Conservation (phyloP, 805 yeast species). For the Saturnispora quitensis region DNA sequence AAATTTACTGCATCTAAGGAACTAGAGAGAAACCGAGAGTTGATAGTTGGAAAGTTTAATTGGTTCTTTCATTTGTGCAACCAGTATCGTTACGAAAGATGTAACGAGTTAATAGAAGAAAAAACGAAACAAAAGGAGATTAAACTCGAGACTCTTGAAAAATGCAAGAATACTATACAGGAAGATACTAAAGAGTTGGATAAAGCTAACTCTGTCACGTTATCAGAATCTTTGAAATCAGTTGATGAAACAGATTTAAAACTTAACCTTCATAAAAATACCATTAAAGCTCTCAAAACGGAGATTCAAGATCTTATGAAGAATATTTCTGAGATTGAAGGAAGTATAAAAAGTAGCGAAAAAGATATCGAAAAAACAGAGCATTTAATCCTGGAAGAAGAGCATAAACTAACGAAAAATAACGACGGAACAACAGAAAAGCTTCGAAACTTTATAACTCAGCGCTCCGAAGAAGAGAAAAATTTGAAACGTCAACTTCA, state of each 20-base stretch:
- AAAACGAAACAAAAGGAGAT: neutral
- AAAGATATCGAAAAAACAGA: slow-evolving; percentile 5
- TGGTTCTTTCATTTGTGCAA: slow-evolving; percentile 29
- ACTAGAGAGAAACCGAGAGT: slow-evolving; percentile 30
- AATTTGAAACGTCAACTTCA: slow-evolving; percentile 10
- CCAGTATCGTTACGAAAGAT: slow-evolving; percentile 2
- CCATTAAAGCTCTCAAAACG: slow-evolving; percentile 9
- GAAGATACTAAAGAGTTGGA: neutral
- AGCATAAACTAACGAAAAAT: slow-evolving; percentile 9
- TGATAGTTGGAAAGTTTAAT: slow-evolving; percentile 38
- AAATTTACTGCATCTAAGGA: slow-evolving; percentile 34
- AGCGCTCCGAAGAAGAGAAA: slow-evolving; percentile 13
- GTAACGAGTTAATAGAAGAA: neutral
- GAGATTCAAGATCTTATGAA: slow-evolving; percentile 4
- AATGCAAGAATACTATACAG: neutral
- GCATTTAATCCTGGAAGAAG: slow-evolving; percentile 8
- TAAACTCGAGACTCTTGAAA: neutral
- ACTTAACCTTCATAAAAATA: neutral
- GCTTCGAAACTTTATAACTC: slow-evolving; percentile 16
- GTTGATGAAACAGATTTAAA: neutral
- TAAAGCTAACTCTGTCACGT: neutral
- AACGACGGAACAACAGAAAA: slow-evolving; percentile 35
- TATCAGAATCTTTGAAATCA: neutral
- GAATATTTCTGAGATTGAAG: slow-evolving; percentile 18
- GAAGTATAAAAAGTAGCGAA: slow-evolving; percentile 8